These are phyloP conservation scores for Aspergillus haitiensis DNA, from an alignment of 495 filamentous ascomycete species.

Conservation along the genomic window DNA sequence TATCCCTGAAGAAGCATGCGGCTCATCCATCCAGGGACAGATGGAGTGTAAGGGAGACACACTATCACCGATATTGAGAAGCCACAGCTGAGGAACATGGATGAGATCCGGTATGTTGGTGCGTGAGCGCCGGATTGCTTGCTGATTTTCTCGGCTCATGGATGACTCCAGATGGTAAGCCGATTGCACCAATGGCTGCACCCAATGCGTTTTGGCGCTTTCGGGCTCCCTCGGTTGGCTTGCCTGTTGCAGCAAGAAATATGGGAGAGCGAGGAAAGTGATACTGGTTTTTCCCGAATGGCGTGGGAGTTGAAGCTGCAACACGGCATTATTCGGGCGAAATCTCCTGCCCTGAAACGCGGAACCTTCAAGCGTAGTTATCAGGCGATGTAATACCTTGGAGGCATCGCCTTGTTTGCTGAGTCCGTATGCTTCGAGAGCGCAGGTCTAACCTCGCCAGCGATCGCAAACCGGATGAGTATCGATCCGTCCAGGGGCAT, in stretches of 20 bases:
- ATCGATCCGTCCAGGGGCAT: neutral
- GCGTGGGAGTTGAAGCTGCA: slow-evolving; percentile 2
- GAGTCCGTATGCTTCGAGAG: slow-evolving; percentile 14
- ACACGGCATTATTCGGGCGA: too few species aligned
- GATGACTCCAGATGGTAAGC: slow-evolving; percentile 20
- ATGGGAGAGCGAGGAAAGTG: slow-evolving; percentile 14
- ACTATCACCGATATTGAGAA: slow-evolving; percentile 18
- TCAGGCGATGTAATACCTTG: neutral
- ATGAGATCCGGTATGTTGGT: slow-evolving; percentile 6
- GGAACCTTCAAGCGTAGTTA: neutral
- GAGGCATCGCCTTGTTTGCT: neutral
- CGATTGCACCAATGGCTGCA: slow-evolving; percentile 17
- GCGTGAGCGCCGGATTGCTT: slow-evolving; percentile 16
- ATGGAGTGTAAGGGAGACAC: neutral
- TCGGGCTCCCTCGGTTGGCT: neutral
- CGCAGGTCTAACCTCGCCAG: slow-evolving; percentile 1
- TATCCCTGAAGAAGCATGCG: neutral
- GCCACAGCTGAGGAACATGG: slow-evolving; percentile 19
- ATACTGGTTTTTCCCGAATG: neutral
- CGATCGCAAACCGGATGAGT: neutral
- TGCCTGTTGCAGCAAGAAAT: slow-evolving; percentile 7
- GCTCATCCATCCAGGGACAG: too few species aligned
- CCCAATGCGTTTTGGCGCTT: slow-evolving; percentile 14
- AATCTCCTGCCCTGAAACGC: slow-evolving; percentile 11
- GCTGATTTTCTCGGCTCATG: slow-evolving; percentile 14